Evolutionary conservation across 176 grass and related monocot species (phyloP), one percentile per base, ranked within the genome.

Genomic region (Lolium rigidum): DNA sequence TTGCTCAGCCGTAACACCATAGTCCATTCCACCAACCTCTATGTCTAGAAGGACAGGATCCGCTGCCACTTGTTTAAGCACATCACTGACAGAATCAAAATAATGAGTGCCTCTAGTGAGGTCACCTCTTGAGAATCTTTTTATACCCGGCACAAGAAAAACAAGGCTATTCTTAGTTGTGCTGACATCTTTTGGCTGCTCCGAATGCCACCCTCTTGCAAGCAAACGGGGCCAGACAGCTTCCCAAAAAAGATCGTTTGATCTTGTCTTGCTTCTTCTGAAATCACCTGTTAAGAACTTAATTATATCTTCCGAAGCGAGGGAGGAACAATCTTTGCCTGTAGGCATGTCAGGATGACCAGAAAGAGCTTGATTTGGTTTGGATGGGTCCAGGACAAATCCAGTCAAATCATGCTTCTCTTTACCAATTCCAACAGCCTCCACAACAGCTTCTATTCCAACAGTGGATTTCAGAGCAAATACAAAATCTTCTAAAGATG

Each of bases 211-310:
- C 7, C 97, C 97, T 81, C 83, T 93, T 80, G 94, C 97, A 81
- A 99, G 90, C 77, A 99, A 89, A 76, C 97, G 94, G 3, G 97
- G 97, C 97, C 97, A 99, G 15, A 99, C 84, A 41, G 97, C 97
- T 91, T 99, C 97, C 97, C 97, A 99, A 64, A 99, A 99, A 65
- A 99, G 87, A 92, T 99, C 94, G 44, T 99, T 96, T 80, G 94
- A 91, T 80, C 81, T 88, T 84, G 97, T 90, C 72, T 99, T 99
- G 83, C 97, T 99, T 90, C 93, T 81, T 80, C 97, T 92, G 84
- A 94, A 96, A 92, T 96, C 97, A 80, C 97, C 97, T 66, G 94
- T 99, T 81, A 99, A 92, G 86, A 94, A 93, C 81, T 94, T 99
- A 80, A 96, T 94, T 79, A 99, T 99, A 68, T 99, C 97, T 74